Conservation (phyloP, 2,329 filamentous ascomycete species). For the Magnaporthales sp. region DNA sequence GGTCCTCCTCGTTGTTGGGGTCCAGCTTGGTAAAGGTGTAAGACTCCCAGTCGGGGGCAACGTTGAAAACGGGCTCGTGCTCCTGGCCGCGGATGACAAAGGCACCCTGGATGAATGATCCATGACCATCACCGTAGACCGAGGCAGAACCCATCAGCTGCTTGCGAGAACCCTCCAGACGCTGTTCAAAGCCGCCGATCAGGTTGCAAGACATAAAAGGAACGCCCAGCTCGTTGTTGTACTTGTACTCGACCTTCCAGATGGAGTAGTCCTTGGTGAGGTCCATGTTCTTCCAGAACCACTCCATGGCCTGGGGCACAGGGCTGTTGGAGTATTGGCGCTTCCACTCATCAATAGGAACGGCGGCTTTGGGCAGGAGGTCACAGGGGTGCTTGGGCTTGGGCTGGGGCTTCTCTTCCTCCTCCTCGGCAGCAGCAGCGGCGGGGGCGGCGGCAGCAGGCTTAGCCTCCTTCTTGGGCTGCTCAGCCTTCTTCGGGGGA, state of each 20-base stretch:
- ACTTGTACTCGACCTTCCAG: conserved; percentile 96
- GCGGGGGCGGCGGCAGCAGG: conserved; percentile 27
- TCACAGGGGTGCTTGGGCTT: conserved; percentile 98
- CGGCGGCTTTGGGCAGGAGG: conserved; percentile 66
- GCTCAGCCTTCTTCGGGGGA: conserved; percentile 70
- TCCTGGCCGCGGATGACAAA: conserved; percentile 95
- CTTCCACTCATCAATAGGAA: conserved; percentile 96
- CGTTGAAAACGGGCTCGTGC: conserved; percentile 77
- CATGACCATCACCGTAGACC: conserved; percentile 82
- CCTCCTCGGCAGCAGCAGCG: conserved; percentile 34
- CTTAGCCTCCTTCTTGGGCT: conserved; percentile 47
- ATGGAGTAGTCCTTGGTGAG: conserved; percentile 84
- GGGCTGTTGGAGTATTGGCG: conserved; percentile 97
- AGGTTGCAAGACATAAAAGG: conserved; percentile 99
- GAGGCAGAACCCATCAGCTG: conserved; percentile 88
- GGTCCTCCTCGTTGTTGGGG: conserved; percentile 75
- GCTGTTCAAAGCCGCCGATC: conserved; percentile 94
- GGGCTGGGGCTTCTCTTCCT: conserved; percentile 45
- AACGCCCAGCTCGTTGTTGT: conserved; percentile 94
- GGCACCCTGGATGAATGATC: conserved; percentile 85
- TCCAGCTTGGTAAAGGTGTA: conserved; percentile 97
- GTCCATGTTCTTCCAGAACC: conserved; percentile 97
- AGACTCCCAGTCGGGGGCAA: conserved; percentile 94
- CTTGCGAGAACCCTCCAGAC: conserved; percentile 96
- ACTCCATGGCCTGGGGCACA: conserved; percentile 76